Evolutionary conservation across 495 filamentous ascomycete species (phyloP).

Genomic region (Aspergillus olivimuriae): DNA sequence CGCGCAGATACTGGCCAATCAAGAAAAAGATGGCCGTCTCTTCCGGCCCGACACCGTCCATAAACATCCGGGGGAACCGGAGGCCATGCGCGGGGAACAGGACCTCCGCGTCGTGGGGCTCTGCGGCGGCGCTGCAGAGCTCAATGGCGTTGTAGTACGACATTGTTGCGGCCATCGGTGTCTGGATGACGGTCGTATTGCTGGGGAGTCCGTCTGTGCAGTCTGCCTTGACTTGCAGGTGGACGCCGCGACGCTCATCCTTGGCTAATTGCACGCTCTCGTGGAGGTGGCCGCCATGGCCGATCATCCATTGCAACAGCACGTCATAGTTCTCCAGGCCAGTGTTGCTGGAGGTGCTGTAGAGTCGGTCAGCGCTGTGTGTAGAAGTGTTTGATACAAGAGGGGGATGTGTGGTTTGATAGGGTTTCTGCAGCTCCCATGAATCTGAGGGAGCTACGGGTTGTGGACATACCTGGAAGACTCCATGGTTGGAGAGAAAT

Average conservation of each 20-base stretch:
- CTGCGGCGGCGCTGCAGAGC: slow-evolving; percentile 9
- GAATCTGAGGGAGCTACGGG: too few relatives aligned
- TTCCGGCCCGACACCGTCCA: slow-evolving; percentile 30
- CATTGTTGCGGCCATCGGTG: slow-evolving; percentile 40
- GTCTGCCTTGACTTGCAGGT: slow-evolving; percentile 36
- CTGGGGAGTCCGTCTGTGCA: slow-evolving; percentile 17
- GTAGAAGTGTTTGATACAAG: not conserved
- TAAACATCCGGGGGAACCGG: slow-evolving; percentile 26
- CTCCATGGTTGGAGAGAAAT: not conserved
- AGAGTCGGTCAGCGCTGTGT: slow-evolving; percentile 1
- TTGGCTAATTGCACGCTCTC: slow-evolving; percentile 34
- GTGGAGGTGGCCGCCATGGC: slow-evolving; percentile 37
- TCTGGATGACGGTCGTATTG: slow-evolving; percentile 36
- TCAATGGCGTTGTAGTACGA: slow-evolving; percentile 49
- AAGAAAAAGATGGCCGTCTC: slow-evolving; percentile 48
- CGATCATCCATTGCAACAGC: slow-evolving; percentile 37
- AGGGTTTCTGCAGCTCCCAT: too few relatives aligned
- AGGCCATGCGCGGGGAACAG: slow-evolving; percentile 32
- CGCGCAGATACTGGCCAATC: slow-evolving; percentile 47
- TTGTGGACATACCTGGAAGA: slow-evolving; percentile 1
- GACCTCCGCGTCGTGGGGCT: slow-evolving; percentile 2
- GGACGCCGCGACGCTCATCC: slow-evolving; percentile 38
- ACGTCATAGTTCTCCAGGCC: slow-evolving; percentile 23
- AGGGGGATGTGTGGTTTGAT: not conserved
- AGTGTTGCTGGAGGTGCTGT: slow-evolving; percentile 10